Evolutionary conservation across 345 rosid species (phyloP).

Genomic region (Stellera chamaejasme): DNA sequence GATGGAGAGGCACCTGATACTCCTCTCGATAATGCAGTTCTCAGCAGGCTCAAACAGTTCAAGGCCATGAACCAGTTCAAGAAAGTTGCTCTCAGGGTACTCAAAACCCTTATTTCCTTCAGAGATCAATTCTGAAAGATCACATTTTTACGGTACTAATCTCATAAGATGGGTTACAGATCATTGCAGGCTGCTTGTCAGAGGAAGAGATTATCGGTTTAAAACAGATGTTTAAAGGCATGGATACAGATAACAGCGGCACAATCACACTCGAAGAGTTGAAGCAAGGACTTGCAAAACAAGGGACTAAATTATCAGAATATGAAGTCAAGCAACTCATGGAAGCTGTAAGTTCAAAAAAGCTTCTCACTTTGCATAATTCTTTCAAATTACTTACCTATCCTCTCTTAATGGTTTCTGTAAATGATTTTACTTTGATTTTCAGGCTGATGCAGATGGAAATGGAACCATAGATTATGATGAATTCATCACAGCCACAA

Average conservation of each 20-base stretch:
- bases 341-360: constrained; percentile 46
- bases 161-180: constrained; percentile 21
- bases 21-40: constrained; percentile 72
- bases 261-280: constrained; percentile 58
- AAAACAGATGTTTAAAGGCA: constrained; percentile 54
- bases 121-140: too few relatives aligned
- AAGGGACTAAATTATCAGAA: constrained; percentile 53
- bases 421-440: not conserved
- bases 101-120: not conserved
- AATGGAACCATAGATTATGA: constrained; percentile 55
- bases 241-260: constrained; percentile 52
- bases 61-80: constrained; percentile 72
- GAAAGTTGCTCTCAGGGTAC: constrained; percentile 71
- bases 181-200: constrained; percentile 55
- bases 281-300: constrained; percentile 54
- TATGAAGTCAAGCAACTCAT: constrained; percentile 45
- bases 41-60: constrained; percentile 68
- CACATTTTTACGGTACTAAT: constrained; percentile 2
- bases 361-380: not conserved
- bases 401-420: too few relatives aligned
- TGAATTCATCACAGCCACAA: constrained; percentile 56
- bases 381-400: not conserved
- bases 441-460: constrained; percentile 47
- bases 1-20: constrained; percentile 82
- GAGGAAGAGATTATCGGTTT: constrained; percentile 67